phyloP scores from a whole-genome alignment of 2,329 filamentous ascomycete genomes.

The Simplicillium aogashimaense region DNA sequence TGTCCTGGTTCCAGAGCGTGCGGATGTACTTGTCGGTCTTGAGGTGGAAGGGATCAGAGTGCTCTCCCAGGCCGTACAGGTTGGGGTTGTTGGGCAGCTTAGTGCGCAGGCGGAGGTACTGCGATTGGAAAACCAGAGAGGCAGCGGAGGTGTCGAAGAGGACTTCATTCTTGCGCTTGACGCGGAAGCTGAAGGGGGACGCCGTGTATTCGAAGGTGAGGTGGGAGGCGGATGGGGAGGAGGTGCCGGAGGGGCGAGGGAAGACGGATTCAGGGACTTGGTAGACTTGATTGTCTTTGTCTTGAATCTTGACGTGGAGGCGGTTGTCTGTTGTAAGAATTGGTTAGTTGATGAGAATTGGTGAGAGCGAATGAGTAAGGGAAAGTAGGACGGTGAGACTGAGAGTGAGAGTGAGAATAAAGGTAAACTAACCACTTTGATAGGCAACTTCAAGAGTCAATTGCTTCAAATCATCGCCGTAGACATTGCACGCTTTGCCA shows the following conservation, averaged over 20 bases:
- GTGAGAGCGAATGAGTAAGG: too few species aligned
- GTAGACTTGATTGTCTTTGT: constrained; percentile 59
- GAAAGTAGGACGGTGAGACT: background rate
- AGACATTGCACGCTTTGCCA: constrained; percentile 63
- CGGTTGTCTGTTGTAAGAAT: constrained; percentile 44
- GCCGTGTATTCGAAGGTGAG: constrained; percentile 34
- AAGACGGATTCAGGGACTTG: constrained; percentile 64
- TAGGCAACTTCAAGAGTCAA: constrained; percentile 52
- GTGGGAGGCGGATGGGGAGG: constrained; percentile 20
- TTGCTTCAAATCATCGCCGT: constrained; percentile 62
- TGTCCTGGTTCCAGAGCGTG: constrained; percentile 62
- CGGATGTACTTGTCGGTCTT: constrained; percentile 48
- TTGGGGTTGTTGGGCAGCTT: constrained; percentile 55
- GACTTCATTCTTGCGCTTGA: constrained; percentile 31
- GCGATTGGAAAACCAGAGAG: constrained; percentile 59
- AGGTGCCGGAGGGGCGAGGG: constrained; percentile 32
- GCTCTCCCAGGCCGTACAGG: constrained; percentile 68
- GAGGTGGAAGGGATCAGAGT: constrained; percentile 56
- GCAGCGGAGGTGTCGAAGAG: constrained; percentile 59
- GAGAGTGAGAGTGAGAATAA: background rate
- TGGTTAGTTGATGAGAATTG: too few species aligned
- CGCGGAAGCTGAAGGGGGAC: constrained; percentile 57
- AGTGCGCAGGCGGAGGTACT: constrained; percentile 62
- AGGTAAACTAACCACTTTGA: constrained; percentile 7
- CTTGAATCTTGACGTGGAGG: constrained; percentile 67